Base-by-base conservation (phyloP, 257 asterid species). In the Ilex aquifolium region DNA sequence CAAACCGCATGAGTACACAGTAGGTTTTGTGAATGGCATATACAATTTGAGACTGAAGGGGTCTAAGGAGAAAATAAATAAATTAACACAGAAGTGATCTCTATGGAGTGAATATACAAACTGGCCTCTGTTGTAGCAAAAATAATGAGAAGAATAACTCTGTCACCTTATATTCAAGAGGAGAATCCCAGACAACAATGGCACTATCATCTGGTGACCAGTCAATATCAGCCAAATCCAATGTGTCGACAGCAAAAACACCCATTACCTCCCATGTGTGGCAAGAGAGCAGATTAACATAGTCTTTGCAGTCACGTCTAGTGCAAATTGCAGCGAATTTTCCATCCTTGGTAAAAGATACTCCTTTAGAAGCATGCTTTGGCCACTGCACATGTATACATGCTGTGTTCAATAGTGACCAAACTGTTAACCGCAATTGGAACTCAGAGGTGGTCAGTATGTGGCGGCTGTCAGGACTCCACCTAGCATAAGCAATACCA, bases 391-490 rank as follows among this genome's bases (percentile, higher is more conserved):
- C 80, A 73, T 90, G 99, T 70, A 87, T 77, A 78, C 99, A 93
- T 21, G 99, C 99, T 0, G 97, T 93, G 79, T 85, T 90, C 74
- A 93, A 62, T 73, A 93, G 75, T 40, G 99, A 93, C 99, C 99
- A 93, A 31, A 90, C 99, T 29, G 97, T 90, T 77, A 89, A 65
- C 61, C 99, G 80, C 44, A 93, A 77, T 60, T 93, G 97, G 75
- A 93, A 93, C 49, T 93, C 99, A 13, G 99, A 90, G 29, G 99
- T 90, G 46, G 99, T 93, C 48, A 93, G 94, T 80, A 93, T 93
- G 84, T 93, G 99, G 57, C 99, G 91, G 74, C 99, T 93, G 65
- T 93, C 99, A 7, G 99, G 99, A 74, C 99, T 90, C 99, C 99
- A 93, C 88, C 96, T 85, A 3, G 99, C 99, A 66, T 87, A 90